Percentiles rank a stretch among this genome's conserved stretches.
Conservation (phyloP, 176 grass and related monocot genomes). For the Dactylis glomerata region DNA sequence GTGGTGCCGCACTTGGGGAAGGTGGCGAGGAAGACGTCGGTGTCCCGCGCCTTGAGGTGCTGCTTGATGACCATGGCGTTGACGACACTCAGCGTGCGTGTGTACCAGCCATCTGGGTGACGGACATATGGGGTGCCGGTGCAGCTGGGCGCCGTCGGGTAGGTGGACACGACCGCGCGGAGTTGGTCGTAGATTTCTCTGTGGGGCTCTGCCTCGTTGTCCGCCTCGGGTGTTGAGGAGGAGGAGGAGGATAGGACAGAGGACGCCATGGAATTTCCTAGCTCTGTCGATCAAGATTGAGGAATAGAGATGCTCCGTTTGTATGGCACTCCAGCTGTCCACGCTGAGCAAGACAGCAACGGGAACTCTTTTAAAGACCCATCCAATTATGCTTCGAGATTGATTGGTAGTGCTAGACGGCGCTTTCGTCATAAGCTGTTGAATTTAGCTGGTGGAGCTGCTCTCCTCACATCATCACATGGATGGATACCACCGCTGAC, state of each 20-base stretch:
- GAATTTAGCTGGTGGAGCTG: no score
- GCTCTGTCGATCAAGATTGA: no score
- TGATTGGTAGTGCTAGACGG: no score
- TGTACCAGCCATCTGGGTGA: neutral
- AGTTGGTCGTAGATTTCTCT: neutral
- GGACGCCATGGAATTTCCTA: neutral
- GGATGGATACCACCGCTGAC: no score
- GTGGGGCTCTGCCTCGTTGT: neutral
- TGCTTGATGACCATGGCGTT: neutral
- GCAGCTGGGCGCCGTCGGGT: neutral
- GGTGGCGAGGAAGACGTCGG: conserved; percentile 6
- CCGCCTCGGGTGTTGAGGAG: neutral
- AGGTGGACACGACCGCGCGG: neutral
- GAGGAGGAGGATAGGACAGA: neutral
- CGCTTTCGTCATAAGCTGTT: no score
- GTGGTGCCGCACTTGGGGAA: neutral
- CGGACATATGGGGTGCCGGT: neutral
- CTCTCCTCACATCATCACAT: no score
- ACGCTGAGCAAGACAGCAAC: no score
- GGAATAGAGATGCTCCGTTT: no score
- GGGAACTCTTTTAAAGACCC: no score
- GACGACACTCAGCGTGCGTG: neutral
- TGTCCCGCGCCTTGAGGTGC: neutral
- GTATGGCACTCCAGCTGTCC: no score
- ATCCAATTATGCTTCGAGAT: no score